A percentile compares a stretch with the other conserved stretches of the same genome.
These are phyloP conservation scores for Eucalyptus regnans DNA, from an alignment of 345 rosid genomes.

Conservation along the genomic window DNA sequence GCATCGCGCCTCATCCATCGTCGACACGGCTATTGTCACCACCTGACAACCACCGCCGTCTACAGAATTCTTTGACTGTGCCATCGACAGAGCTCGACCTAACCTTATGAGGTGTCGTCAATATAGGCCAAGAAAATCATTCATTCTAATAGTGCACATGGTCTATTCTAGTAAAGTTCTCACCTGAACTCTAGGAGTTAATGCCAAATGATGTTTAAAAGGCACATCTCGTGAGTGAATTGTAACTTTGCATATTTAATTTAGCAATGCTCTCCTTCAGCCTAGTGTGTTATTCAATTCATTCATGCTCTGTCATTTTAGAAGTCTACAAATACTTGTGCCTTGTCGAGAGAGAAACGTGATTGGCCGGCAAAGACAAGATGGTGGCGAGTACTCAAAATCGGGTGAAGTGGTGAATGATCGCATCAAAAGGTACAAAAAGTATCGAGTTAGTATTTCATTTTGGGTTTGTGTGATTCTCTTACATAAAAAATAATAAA, in stretches of 20 bases:
- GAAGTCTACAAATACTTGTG: background rate
- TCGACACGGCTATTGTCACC: no score
- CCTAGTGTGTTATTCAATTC: background rate
- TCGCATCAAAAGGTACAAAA: background rate
- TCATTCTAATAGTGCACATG: background rate
- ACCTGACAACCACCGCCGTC: no score
- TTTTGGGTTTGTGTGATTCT: background rate
- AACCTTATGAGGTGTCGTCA: accelerated
- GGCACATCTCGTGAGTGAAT: background rate
- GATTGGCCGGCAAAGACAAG: accelerated
- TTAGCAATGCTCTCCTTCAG: background rate
- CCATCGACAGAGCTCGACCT: background rate
- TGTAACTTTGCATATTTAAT: background rate
- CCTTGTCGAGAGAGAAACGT: background rate
- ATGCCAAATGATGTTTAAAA: background rate
- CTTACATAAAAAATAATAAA: background rate
- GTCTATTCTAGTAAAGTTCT: background rate
- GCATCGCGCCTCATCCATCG: background rate
- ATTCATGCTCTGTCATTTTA: no score
- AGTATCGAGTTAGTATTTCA: background rate
- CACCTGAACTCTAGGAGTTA: background rate
- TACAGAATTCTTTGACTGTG: no score
- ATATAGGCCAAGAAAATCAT: background rate
- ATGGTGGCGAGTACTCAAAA: accelerated
- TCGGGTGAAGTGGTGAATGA: accelerated